Percentiles rank a stretch among this genome's conserved stretches.
Evolutionary conservation across 345 rosid species (phyloP).

Genomic region (Aethionema arabicum): DNA sequence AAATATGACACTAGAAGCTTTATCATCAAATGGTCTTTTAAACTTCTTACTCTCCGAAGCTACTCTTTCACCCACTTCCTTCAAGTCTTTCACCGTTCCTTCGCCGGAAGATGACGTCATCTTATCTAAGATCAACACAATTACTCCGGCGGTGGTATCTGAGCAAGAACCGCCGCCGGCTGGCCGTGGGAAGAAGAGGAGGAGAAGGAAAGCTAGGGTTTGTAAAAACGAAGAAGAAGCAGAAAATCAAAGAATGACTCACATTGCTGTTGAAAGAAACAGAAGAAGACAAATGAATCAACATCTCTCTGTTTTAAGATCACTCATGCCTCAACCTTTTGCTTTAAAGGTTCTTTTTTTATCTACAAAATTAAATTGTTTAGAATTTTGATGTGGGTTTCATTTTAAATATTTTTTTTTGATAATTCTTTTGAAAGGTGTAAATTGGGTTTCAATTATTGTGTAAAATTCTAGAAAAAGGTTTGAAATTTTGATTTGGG

Average conservation of each 20-base stretch:
- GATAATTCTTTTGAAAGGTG: not conserved
- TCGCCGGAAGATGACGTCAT: constrained; percentile 29
- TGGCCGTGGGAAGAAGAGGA: constrained; percentile 59
- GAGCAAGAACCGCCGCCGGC: constrained; percentile 28
- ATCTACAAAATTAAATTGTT: not conserved
- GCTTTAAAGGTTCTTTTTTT: constrained; percentile 61
- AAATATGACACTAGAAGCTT: constrained; percentile 61
- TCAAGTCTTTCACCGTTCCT: constrained; percentile 36
- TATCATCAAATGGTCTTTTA: constrained; percentile 66
- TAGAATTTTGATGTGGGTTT: too few species aligned
- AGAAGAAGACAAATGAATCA: constrained; percentile 88
- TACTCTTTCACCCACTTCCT: constrained; percentile 59
- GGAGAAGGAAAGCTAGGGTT: constrained; percentile 70
- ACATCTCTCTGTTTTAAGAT: constrained; percentile 69
- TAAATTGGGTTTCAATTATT: constrained; percentile 14
- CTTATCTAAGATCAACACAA: constrained; percentile 9
- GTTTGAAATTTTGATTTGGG: too few species aligned
- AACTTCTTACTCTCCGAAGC: constrained; percentile 64
- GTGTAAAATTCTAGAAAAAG: too few species aligned
- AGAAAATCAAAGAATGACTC: constrained; percentile 85
- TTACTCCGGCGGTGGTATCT: not conserved
- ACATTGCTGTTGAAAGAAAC: constrained; percentile 90
- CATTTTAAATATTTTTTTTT: not conserved
- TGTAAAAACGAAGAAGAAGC: constrained; percentile 87
- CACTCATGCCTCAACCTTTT: constrained; percentile 86